Conservation (phyloP, 2,329 filamentous ascomycete species). For the Stagonosporopsis vannaccii region DNA sequence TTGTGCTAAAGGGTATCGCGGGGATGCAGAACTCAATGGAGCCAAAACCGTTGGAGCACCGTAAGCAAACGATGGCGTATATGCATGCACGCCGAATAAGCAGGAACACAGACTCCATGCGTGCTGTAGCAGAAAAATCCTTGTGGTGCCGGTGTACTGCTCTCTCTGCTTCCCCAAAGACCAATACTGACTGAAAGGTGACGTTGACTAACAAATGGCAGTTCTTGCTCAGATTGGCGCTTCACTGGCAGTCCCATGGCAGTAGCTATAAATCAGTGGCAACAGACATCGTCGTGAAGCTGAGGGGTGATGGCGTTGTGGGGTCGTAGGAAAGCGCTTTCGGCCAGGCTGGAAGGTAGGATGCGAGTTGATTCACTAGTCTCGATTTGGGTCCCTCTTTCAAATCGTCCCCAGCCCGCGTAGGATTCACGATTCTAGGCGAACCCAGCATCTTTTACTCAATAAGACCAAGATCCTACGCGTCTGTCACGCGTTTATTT, state of each 20-base stretch:
- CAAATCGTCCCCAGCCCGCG: background rate
- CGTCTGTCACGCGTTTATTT: conserved; percentile 28
- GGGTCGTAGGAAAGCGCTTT: conserved; percentile 1
- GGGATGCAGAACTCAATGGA: background rate
- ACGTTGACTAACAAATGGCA: background rate
- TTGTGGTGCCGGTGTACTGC: background rate
- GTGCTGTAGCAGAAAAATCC: background rate
- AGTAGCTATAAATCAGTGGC: background rate
- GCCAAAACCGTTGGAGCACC: background rate
- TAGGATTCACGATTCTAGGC: conserved; percentile 2
- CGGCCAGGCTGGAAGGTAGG: conserved; percentile 5
- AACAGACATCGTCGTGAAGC: background rate
- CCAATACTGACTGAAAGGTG: no score
- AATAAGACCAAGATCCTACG: conserved; percentile 10
- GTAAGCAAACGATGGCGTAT: conserved; percentile 1
- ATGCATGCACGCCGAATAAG: conserved; percentile 9
- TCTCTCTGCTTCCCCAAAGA: no score
- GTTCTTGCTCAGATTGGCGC: background rate
- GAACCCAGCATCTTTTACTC: conserved; percentile 4
- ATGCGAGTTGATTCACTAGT: conserved; percentile 1
- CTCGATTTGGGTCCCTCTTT: background rate
- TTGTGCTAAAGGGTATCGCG: background rate
- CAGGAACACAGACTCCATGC: conserved; percentile 1
- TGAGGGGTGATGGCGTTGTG: conserved; percentile 2
- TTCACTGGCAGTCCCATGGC: background rate